phyloP scores from a whole-genome alignment of 2,329 filamentous ascomycete genomes.

The Fusarium setosum region DNA sequence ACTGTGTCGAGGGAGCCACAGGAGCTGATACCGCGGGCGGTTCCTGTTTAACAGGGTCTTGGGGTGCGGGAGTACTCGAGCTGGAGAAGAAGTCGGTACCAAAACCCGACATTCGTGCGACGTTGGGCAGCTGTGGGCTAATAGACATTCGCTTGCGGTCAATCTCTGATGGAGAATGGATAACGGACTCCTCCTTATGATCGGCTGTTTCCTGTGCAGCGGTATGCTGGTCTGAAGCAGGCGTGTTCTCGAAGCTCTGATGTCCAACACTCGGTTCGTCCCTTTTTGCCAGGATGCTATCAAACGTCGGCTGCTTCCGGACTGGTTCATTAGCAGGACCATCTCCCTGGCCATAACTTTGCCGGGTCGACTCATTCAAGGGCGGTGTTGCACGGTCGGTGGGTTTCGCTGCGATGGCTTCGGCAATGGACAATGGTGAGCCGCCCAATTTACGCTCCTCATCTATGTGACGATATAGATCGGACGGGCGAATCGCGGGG shows the following conservation, averaged over 20 bases:
- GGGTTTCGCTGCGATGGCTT: constrained; percentile 56
- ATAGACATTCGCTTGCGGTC: constrained; percentile 54
- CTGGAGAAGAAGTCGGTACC: constrained; percentile 66
- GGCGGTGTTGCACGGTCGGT: constrained; percentile 46
- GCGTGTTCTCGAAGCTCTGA: not conserved
- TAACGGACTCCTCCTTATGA: constrained; percentile 9
- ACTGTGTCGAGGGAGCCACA: not conserved
- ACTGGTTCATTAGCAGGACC: constrained; percentile 8
- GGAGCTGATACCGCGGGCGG: constrained; percentile 2
- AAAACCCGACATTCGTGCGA: constrained; percentile 70
- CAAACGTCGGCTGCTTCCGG: constrained; percentile 36
- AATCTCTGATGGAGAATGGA: constrained; percentile 27
- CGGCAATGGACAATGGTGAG: constrained; percentile 66
- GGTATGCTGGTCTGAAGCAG: not conserved
- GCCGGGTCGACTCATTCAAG: constrained; percentile 14
- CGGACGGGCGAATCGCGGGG: constrained; percentile 77
- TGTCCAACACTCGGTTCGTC: constrained; percentile 13
- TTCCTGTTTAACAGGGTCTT: constrained; percentile 27
- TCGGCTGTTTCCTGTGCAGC: constrained; percentile 4
- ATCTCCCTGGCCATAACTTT: constrained; percentile 3
- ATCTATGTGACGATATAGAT: constrained; percentile 79
- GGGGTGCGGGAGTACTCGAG: constrained; percentile 5
- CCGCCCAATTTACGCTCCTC: constrained; percentile 71
- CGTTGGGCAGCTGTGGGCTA: constrained; percentile 68
- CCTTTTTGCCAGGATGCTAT: constrained; percentile 35